Conservation (phyloP, 345 rosid genomes). For the Dipteronia sinensis region DNA sequence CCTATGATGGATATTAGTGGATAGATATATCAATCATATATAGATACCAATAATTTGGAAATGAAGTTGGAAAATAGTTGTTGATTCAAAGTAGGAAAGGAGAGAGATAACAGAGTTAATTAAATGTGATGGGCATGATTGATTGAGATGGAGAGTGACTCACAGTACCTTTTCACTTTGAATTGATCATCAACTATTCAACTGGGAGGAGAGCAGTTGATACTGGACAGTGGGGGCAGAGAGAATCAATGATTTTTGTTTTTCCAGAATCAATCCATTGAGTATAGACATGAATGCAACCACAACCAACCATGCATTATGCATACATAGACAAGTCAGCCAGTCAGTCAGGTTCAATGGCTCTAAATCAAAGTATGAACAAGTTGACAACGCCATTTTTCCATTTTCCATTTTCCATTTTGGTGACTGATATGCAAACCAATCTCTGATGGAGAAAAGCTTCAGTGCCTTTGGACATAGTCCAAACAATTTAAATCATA, state of each 20-base stretch:
- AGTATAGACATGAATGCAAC: conserved; percentile 4
- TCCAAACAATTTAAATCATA: not conserved
- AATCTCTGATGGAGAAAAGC: not conserved
- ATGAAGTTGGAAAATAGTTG: not conserved
- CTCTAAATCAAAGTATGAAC: conserved; percentile 9
- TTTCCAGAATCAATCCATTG: conserved; percentile 15
- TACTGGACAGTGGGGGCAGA: conserved; percentile 10
- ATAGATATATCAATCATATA: not conserved
- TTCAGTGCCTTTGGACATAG: no score
- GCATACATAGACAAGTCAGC: not conserved
- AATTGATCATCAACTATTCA: no score
- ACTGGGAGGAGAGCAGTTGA: not conserved
- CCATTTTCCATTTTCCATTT: not conserved
- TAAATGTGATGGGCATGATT: not conserved
- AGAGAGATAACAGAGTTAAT: not conserved
- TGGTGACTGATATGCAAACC: conserved; percentile 7
- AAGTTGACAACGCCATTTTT: not conserved
- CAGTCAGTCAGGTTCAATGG: conserved; percentile 11
- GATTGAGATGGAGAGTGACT: no score
- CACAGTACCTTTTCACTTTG: not conserved
- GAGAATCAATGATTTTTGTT: not conserved
- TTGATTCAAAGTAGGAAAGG: not conserved
- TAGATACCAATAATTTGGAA: not conserved
- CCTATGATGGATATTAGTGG: not conserved
- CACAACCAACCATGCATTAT: not conserved